Base-by-base conservation (phyloP, 164 flowering plant species). In the Tetrastigma voinierianum region DNA sequence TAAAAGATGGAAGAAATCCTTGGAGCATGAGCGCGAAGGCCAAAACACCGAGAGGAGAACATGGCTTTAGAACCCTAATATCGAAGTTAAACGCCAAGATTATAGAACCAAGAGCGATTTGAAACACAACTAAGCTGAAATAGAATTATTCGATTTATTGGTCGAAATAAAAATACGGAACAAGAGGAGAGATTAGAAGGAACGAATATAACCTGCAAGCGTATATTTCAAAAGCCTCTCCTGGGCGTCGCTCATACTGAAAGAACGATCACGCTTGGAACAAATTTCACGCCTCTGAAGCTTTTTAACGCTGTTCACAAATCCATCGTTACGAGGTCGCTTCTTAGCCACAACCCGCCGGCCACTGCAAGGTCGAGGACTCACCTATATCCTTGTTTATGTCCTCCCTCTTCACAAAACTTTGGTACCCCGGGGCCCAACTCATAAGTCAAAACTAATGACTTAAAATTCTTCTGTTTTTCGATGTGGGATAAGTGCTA, bases 291-390 rank as follows among this genome's bases (percentile, higher is more conserved):
- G 79, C 53, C 98, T 71, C 75, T 83, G 96, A 16, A 95, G 86
- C 86, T 95, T 95, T 86, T 84, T 92, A n/a, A 93, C 95, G 65
- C 93, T 90, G 78, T 95, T 95, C 10, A 89, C 91, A 47, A 84
- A 84, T 51, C 90, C 97, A 67, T 93, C 95, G 1, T 69, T 76
- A 1, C 89, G 82, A 10, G 80, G 80, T 14, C 96, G 79, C 66
- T 89, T 93, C 87, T 77, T 84, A 6, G 97, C 99, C 62, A 83
- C 57, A 46, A 95, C 79, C 16, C 99, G 73, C 43, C 93, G 78
- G 1, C 88, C 88, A 44, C 73, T 62, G 67, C 95, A 88, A 21
- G 98, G 97, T 64, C 97, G 76, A 21, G 94, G 97, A 68, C 89
- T 89, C 57, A 78, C 93, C 58, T 91, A 77, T 59, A 90, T 84